Conservation (phyloP, 2,329 filamentous ascomycete genomes). For the Pyrenochaeta sp. region DNA sequence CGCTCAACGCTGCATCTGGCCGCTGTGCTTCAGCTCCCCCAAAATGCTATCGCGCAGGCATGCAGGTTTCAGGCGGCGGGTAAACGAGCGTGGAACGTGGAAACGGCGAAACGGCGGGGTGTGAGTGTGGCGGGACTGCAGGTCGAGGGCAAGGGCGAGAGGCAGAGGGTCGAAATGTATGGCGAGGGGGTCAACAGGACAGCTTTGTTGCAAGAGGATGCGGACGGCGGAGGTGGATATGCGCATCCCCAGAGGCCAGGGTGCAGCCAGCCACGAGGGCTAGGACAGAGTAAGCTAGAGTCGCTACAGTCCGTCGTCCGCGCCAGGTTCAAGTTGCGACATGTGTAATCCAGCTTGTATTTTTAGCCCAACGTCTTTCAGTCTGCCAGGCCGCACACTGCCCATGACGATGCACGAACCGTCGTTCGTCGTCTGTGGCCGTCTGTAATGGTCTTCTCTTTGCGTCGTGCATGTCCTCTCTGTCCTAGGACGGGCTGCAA, state of each 20-base stretch:
- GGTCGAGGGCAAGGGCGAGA: slow-evolving; percentile 2
- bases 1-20: slow-evolving; percentile 38
- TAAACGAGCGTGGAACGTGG: slow-evolving; percentile 15
- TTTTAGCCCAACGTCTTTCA: slow-evolving; percentile 13
- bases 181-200: too few species aligned
- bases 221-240: slow-evolving; percentile 12
- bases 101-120: not conserved
- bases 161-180: slow-evolving; percentile 10
- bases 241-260: slow-evolving; percentile 4
- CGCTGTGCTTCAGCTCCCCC: slow-evolving; percentile 33
- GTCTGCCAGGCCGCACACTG: not conserved
- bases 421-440: not conserved
- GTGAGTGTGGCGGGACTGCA: slow-evolving; percentile 1
- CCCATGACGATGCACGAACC: not conserved
- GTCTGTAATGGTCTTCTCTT: too few species aligned
- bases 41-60: slow-evolving; percentile 29
- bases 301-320: too few species aligned
- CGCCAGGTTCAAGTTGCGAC: too few species aligned
- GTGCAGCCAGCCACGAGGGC: slow-evolving; percentile 6
- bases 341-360: slow-evolving; percentile 14
- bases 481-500: not conserved
- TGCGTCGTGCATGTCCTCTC: too few species aligned
- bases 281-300: slow-evolving; percentile 9
- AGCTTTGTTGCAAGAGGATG: slow-evolving; percentile 9
- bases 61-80: slow-evolving; percentile 12